Base-by-base conservation (phyloP, 2,329 filamentous ascomycete species). In the Neoscytalidium dimidiatum region DNA sequence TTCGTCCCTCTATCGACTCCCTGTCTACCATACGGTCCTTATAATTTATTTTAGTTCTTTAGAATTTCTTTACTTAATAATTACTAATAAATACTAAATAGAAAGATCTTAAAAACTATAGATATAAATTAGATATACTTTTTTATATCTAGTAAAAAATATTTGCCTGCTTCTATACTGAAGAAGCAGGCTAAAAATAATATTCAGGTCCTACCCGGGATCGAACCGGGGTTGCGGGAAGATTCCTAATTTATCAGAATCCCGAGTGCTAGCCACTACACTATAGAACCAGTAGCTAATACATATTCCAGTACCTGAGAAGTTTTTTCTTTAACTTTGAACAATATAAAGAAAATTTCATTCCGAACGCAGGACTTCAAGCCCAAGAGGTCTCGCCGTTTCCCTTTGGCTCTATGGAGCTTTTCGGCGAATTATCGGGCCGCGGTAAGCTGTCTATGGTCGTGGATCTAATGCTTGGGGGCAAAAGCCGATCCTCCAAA, bases 261-360 rank as follows among this genome's bases (percentile, higher is more conserved):
- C 49, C 29, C 28, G 49, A 33, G 49, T 52, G 49, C 49, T 52
- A 52, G 19, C 49, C 49, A 52, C 29, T 52, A 52, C 49, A 52
- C 49, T 52, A 52, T 52, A 52, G 26, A 52, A 52, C 49, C 49
- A 11, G n/a, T 41, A 2, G 3, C 2, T 2, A 41, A 17, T 11
- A 11, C n/a, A 11, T 41, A 5, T 17, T 41, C 38, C n/a, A 41
- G 38, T 41, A 41, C 38, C 38, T 41, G 38, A 8, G 3, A 9
- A 3, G 2, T 1, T 1, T 3, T 3, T 2, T 35, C 2, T 7
- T 14, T 9, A 35, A 35, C 8, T 7, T 7, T 35, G 2, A 9
- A 35, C 14, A 35, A 9, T 9, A 35, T 2, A 3, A 1, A 35
- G 14, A 35, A 35, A 2, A 35, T 2, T 35, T 35, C 14, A 14